phyloP scores from a whole-genome alignment of 176 grass and related monocot genomes.

The Aegilops tauschii region DNA sequence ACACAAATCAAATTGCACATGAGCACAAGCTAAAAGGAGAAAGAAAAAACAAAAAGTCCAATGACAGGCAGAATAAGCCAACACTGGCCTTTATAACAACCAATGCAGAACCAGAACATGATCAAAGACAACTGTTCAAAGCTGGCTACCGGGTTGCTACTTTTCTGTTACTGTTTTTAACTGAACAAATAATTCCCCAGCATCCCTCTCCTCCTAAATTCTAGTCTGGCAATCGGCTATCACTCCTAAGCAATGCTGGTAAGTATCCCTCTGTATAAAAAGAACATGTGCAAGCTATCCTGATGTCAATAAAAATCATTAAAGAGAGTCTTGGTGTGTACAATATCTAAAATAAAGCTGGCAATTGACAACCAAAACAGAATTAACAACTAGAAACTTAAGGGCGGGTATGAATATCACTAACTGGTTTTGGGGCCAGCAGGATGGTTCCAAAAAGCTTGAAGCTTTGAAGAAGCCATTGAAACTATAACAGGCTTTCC shows the following conservation, averaged over 20 bases:
- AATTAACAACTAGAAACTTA: not conserved
- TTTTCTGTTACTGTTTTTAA: not conserved
- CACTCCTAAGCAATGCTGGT: not conserved
- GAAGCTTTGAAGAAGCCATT: conserved; percentile 81
- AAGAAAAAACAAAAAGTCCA: not conserved
- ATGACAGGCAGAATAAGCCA: not conserved
- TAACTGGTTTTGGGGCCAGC: conserved; percentile 95
- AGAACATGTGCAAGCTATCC: not conserved
- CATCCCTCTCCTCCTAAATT: not conserved
- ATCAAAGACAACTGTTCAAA: not conserved
- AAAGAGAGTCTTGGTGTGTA: not conserved
- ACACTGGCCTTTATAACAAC: not conserved
- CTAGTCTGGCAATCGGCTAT: not conserved
- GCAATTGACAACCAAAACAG: not conserved
- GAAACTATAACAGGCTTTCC: conserved; percentile 7
- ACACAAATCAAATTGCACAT: not conserved
- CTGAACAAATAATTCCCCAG: not conserved
- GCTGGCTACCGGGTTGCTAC: not conserved
- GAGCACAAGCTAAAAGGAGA: not conserved
- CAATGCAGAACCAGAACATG: not conserved
- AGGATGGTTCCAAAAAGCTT: conserved; percentile 88
- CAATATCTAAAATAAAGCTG: not conserved
- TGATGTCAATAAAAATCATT: not conserved
- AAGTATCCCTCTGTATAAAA: not conserved
- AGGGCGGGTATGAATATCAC: not conserved